These are phyloP conservation scores for Penicillium decumbens DNA, from an alignment of 2,329 filamentous ascomycete genomes.

Conservation along the genomic window DNA sequence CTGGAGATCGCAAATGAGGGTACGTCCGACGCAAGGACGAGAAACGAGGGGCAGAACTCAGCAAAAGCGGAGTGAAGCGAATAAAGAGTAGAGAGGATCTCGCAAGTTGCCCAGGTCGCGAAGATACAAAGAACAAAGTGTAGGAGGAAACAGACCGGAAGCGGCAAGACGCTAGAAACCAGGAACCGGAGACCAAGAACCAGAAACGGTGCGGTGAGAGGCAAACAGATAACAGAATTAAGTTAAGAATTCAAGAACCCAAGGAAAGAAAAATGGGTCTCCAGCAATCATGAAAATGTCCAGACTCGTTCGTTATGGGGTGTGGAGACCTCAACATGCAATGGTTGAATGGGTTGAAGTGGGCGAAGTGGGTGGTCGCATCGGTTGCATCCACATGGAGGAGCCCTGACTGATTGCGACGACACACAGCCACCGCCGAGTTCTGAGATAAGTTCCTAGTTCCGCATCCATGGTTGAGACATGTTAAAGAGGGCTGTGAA, in stretches of 20 bases:
- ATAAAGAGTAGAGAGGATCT: not conserved
- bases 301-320: not conserved
- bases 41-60: not conserved
- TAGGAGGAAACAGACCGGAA: slow-evolving; percentile 1
- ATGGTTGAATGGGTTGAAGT: not conserved
- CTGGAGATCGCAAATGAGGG: not conserved
- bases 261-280: not conserved
- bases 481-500: not conserved
- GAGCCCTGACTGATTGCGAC: not conserved
- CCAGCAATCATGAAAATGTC: not conserved
- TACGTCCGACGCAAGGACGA: not conserved
- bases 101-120: not conserved
- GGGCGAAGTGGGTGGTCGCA: not conserved
- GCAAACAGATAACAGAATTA: not conserved
- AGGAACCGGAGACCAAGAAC: not conserved
- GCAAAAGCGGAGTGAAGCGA: not conserved
- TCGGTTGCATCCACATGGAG: not conserved
- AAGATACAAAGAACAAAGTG: not conserved
- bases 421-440: not conserved
- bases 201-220: not conserved
- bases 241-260: not conserved
- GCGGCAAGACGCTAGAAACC: slow-evolving; percentile 3
- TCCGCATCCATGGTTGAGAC: not conserved
- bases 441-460: not conserved
- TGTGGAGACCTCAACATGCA: not conserved